phyloP scores from a whole-genome alignment of 768 basidiomycete genomes.

The Mycena leptocephala region DNA sequence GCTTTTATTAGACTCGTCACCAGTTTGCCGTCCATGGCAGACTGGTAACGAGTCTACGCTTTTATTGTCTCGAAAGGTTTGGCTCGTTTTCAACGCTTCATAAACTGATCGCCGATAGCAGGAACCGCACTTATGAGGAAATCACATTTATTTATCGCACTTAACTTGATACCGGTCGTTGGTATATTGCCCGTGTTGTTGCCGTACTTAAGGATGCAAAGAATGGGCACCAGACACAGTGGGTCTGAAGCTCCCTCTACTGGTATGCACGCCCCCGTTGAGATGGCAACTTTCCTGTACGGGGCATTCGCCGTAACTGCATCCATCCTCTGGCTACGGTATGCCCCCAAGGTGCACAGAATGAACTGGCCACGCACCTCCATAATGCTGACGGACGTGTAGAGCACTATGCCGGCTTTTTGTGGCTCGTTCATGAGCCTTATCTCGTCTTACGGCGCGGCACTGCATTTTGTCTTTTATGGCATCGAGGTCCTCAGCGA shows the following conservation, averaged over 20 bases:
- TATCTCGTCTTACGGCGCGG: not conserved
- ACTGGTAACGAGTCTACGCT: too few relatives aligned
- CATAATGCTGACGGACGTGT: not conserved
- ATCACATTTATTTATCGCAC: not conserved
- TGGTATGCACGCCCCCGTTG: not conserved
- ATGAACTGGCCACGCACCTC: not conserved
- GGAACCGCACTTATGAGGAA: not conserved
- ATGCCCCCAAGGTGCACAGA: not conserved
- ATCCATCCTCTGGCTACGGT: not conserved
- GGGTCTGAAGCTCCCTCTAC: not conserved
- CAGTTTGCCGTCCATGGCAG: too few relatives aligned
- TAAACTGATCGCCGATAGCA: not conserved
- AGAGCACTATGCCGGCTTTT: not conserved
- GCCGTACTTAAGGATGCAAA: not conserved
- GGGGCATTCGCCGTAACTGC: not conserved
- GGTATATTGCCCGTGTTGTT: not conserved
- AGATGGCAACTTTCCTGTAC: not conserved
- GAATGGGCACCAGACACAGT: not conserved
- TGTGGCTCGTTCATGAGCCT: not conserved
- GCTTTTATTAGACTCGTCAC: too few relatives aligned
- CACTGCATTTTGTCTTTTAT: not conserved
- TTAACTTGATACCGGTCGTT: not conserved
- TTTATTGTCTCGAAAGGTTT: not conserved
- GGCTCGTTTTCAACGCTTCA: not conserved
- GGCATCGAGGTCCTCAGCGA: not conserved